A percentile compares a stretch with the other conserved stretches of the same genome.
phyloP scores from a whole-genome alignment of 2,329 filamentous ascomycete species.

The Hymenoscyphus albidus region DNA sequence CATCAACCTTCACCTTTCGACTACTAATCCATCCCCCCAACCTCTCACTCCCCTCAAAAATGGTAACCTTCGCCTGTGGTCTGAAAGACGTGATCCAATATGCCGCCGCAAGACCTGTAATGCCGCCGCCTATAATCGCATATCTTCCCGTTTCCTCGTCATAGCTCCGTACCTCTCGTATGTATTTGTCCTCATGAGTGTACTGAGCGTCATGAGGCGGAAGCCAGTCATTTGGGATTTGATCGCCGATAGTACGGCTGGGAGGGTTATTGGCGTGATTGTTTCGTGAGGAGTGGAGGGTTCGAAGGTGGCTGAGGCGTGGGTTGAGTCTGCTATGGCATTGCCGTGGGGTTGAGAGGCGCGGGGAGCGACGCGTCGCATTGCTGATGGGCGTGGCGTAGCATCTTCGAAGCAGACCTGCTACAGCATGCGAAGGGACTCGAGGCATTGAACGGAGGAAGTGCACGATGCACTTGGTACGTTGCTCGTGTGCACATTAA shows the following conservation, averaged over 20 bases:
- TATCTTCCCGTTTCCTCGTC: constrained; percentile 35
- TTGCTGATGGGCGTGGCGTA: constrained; percentile 25
- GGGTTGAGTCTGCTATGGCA: neutral
- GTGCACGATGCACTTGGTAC: neutral
- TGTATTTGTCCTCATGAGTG: too few species aligned
- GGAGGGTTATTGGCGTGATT: too few species aligned
- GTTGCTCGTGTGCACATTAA: neutral
- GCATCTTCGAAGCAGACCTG: constrained; percentile 28
- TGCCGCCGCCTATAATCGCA: constrained; percentile 74
- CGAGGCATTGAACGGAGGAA: constrained; percentile 27
- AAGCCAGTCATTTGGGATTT: too few species aligned
- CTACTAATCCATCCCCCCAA: constrained; percentile 84
- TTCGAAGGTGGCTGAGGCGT: too few species aligned
- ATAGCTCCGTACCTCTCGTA: neutral
- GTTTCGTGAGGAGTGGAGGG: too few species aligned
- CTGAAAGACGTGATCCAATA: constrained; percentile 70
- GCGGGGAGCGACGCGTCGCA: neutral
- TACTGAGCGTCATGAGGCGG: too few species aligned
- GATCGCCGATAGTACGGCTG: too few species aligned
- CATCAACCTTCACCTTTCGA: constrained; percentile 53
- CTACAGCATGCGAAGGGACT: constrained; percentile 27
- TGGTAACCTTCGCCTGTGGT: constrained; percentile 66
- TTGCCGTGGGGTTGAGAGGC: neutral
- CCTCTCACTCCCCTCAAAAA: constrained; percentile 70
- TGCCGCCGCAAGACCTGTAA: constrained; percentile 76